Evolutionary conservation across 257 asterid species (phyloP).

Genomic region (Lithospermum erythrorhizon): DNA sequence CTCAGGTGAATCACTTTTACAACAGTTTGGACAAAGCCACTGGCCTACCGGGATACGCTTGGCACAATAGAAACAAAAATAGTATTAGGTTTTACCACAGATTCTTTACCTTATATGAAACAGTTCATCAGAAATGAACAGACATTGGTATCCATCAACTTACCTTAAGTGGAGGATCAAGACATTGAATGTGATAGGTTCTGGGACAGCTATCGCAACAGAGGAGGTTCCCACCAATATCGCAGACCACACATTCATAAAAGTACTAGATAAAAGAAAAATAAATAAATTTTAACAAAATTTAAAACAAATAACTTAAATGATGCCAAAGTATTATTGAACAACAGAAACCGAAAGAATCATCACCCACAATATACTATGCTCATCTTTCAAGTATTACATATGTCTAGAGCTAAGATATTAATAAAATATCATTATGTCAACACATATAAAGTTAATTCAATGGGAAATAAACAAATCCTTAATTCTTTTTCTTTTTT

Average conservation of each 20-base stretch:
- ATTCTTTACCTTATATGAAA: constrained; percentile 4
- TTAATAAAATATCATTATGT: neutral
- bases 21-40: constrained; percentile 70
- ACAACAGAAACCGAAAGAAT: neutral
- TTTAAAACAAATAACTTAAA: constrained; percentile 8
- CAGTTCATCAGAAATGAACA: constrained; percentile 5
- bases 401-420: neutral
- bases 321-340: neutral
- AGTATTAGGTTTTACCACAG: neutral
- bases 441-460: neutral
- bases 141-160: constrained; percentile 1
- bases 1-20: constrained; percentile 28
- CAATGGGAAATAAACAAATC: neutral
- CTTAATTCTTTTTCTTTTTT: neutral
- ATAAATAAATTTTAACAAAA: constrained; percentile 8
- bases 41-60: constrained; percentile 61
- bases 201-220: constrained; percentile 83
- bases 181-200: constrained; percentile 63
- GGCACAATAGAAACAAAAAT: constrained; percentile 10
- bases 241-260: constrained; percentile 76
- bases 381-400: neutral
- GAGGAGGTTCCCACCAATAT: constrained; percentile 70
- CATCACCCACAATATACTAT: neutral
- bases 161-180: constrained; percentile 87
- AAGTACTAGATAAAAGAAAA: constrained; percentile 44